Conservation (phyloP, 768 basidiomycete genomes). For the Boletales sp. region DNA sequence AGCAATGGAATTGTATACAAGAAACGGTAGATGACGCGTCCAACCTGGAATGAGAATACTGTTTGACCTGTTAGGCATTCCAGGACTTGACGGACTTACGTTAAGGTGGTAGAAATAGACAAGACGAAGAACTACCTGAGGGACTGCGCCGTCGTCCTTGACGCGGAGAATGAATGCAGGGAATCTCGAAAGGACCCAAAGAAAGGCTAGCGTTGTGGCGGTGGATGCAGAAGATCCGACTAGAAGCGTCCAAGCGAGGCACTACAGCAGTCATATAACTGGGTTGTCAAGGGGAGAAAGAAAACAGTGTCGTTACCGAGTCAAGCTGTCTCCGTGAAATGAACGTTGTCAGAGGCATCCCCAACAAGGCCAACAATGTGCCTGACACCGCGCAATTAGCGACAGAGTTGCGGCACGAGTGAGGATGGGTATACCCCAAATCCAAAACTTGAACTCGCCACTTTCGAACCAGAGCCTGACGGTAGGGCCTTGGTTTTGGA, state of each 20-base stretch:
- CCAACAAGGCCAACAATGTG: conserved; percentile 59
- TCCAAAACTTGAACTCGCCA: conserved; percentile 76
- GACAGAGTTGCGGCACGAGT: background rate
- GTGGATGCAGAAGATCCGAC: conserved; percentile 66
- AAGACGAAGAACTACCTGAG: conserved; percentile 69
- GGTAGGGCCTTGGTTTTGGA: conserved; percentile 70
- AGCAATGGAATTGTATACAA: conserved; percentile 68
- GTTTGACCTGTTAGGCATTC: background rate
- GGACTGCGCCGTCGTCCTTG: conserved; percentile 69
- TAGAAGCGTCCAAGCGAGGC: conserved; percentile 72
- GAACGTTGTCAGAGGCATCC: conserved; percentile 69
- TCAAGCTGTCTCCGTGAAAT: conserved; percentile 56
- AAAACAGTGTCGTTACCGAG: conserved; percentile 36
- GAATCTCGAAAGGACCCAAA: conserved; percentile 69
- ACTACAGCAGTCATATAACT: conserved; percentile 36
- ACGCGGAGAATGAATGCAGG: conserved; percentile 68
- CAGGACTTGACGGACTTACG: conserved; percentile 40
- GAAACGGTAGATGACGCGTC: conserved; percentile 74
- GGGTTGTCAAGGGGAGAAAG: background rate
- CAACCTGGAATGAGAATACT: conserved; percentile 38
- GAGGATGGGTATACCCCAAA: conserved; percentile 42
- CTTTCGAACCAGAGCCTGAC: conserved; percentile 77
- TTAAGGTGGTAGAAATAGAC: conserved; percentile 76
- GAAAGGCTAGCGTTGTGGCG: conserved; percentile 62
- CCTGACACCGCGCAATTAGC: conserved; percentile 38